Conservation (phyloP, 2,329 filamentous ascomycete genomes). For the Aspergillus arachidicola region DNA sequence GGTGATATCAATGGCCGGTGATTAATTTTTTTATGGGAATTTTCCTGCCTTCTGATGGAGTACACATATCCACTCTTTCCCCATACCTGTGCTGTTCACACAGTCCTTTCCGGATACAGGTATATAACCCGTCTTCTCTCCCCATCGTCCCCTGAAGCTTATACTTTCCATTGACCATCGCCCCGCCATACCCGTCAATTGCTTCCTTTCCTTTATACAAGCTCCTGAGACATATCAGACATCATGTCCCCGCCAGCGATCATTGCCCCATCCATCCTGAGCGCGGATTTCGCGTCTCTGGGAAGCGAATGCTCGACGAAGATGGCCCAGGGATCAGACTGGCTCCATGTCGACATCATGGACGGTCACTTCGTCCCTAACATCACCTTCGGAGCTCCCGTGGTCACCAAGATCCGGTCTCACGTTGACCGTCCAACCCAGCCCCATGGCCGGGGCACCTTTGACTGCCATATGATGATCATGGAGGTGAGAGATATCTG, state of each 20-base stretch:
- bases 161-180: constrained; percentile 3
- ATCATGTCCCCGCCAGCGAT: constrained; percentile 87
- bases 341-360: constrained; percentile 96
- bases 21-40: constrained; percentile 9
- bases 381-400: constrained; percentile 93
- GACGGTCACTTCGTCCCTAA: constrained; percentile 99
- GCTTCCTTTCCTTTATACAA: constrained; percentile 1
- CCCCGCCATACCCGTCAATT: constrained; percentile 5
- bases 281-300: constrained; percentile 89
- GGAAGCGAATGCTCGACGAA: constrained; percentile 84
- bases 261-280: constrained; percentile 97
- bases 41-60: constrained; percentile 5
- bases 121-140: constrained; percentile 9
- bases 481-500: constrained; percentile 68
- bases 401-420: constrained; percentile 88
- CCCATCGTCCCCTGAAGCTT: constrained; percentile 6
- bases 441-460: constrained; percentile 79
- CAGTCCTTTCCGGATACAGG: neutral
- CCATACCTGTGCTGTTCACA: constrained; percentile 10
- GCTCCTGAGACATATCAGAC: constrained; percentile 5
- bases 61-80: constrained; percentile 8
- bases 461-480: constrained; percentile 99
- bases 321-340: constrained; percentile 85
- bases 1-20: constrained; percentile 21
- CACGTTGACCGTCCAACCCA: constrained; percentile 76